phyloP scores from a whole-genome alignment of 257 asterid species.

The Solanum dulcamara region DNA sequence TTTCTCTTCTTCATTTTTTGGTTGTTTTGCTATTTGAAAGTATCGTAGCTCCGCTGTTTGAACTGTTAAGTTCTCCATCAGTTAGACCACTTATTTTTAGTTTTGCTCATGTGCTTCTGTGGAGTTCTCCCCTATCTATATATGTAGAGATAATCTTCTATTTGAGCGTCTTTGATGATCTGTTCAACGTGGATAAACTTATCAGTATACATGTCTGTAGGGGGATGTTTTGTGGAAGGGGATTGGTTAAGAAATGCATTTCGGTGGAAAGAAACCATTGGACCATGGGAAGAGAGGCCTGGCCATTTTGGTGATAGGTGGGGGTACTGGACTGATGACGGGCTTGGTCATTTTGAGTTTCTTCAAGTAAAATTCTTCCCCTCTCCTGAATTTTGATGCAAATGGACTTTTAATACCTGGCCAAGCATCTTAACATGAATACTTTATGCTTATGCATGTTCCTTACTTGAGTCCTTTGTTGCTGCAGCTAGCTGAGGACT shows the following conservation, averaged over 20 bases:
- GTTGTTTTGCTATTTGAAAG: background rate
- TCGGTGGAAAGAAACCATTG: constrained; percentile 93
- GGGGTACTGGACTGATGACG: constrained; percentile 96
- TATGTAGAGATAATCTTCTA: background rate
- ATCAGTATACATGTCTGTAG: constrained; percentile 16
- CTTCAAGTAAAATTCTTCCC: constrained; percentile 43
- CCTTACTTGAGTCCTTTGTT: background rate
- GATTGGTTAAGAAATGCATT: constrained; percentile 73
- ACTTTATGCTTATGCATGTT: background rate
- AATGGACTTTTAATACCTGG: background rate
- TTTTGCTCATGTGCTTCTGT: background rate
- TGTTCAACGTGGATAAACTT: background rate
- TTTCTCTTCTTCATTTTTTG: background rate
- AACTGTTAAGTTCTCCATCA: background rate
- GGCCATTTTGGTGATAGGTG: constrained; percentile 98
- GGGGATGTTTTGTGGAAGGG: constrained; percentile 98
- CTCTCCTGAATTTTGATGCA: background rate
- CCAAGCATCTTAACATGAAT: background rate
- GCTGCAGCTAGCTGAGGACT: constrained; percentile 90
- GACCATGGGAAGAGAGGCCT: constrained; percentile 93
- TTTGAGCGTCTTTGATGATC: background rate
- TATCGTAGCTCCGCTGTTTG: background rate
- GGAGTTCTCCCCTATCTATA: background rate
- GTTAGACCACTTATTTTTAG: background rate
- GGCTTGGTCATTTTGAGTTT: constrained; percentile 81